These are phyloP conservation scores for Zasmidium cellare DNA, from an alignment of 2,329 filamentous ascomycete species.

Conservation along the genomic window DNA sequence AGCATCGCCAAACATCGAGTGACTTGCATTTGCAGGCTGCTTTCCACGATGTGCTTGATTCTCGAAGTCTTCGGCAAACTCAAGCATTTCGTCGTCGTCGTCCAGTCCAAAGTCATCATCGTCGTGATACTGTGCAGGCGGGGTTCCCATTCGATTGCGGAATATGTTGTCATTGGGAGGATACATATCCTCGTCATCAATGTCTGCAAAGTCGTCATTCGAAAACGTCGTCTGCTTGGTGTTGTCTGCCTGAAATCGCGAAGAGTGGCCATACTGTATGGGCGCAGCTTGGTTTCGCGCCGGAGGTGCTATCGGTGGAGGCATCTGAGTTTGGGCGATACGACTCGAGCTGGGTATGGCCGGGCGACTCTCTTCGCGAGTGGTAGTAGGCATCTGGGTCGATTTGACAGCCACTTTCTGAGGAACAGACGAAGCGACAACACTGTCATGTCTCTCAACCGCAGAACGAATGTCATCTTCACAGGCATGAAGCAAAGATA, in stretches of 20 bases:
- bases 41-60: constrained; percentile 4
- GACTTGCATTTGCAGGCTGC: constrained; percentile 1
- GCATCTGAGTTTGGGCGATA: constrained; percentile 35
- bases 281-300: constrained; percentile 1
- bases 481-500: constrained; percentile 24
- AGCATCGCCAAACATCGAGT: constrained; percentile 35
- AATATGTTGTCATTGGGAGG: constrained; percentile 34
- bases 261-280: not conserved
- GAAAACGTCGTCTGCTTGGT: not conserved
- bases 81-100: constrained; percentile 40
- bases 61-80: constrained; percentile 6
- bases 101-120: constrained; percentile 36
- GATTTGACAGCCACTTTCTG: constrained; percentile 29
- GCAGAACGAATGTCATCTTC: constrained; percentile 23
- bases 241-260: not conserved
- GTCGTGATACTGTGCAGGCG: constrained; percentile 28
- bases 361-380: not conserved
- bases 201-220: constrained; percentile 22
- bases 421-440: not conserved
- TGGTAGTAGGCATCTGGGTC: constrained; percentile 25
- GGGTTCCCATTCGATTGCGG: constrained; percentile 39
- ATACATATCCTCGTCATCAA: constrained; percentile 27
- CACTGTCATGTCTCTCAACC: constrained; percentile 1
- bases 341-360: constrained; percentile 29
- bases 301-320: constrained; percentile 18